Conservation (phyloP, 2,329 filamentous ascomycete species). For the Harringtonia lauricola region DNA sequence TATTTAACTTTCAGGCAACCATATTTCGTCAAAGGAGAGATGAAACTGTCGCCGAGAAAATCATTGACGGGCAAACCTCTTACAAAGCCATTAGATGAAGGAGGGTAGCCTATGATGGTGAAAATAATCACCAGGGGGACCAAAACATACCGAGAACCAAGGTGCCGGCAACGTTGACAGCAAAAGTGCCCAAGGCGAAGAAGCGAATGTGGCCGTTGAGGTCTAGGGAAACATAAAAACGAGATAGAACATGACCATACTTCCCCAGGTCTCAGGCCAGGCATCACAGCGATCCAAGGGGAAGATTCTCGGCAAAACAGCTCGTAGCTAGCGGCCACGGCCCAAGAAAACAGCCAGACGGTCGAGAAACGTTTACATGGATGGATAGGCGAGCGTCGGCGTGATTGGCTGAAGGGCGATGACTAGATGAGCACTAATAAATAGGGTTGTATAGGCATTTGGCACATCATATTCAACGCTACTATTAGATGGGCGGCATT, state of each 20-base stretch:
- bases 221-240: conserved; percentile 62
- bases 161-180: conserved; percentile 69
- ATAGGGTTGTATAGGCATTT: conserved; percentile 38
- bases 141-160: conserved; percentile 62
- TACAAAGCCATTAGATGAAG: too few relatives aligned
- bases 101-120: too few relatives aligned
- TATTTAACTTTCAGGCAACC: too few relatives aligned
- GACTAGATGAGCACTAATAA: conserved; percentile 66
- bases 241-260: conserved; percentile 61
- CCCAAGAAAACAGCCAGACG: conserved; percentile 51
- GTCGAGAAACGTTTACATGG: conserved; percentile 53
- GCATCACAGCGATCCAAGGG: conserved; percentile 46
- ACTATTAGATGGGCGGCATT: background rate
- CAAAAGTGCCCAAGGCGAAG: conserved; percentile 82
- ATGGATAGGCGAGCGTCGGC: conserved; percentile 46
- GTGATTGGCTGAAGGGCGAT: conserved; percentile 44
- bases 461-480: conserved; percentile 17
- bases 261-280: conserved; percentile 56
- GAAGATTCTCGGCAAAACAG: conserved; percentile 59
- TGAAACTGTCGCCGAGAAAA: too few relatives aligned
- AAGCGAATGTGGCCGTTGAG: conserved; percentile 56
- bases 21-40: too few relatives aligned
- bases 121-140: too few relatives aligned
- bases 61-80: too few relatives aligned
- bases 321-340: conserved; percentile 67